Evolutionary conservation across 805 yeast species (phyloP).

Genomic region (Wickerhamiella domercqiae): DNA sequence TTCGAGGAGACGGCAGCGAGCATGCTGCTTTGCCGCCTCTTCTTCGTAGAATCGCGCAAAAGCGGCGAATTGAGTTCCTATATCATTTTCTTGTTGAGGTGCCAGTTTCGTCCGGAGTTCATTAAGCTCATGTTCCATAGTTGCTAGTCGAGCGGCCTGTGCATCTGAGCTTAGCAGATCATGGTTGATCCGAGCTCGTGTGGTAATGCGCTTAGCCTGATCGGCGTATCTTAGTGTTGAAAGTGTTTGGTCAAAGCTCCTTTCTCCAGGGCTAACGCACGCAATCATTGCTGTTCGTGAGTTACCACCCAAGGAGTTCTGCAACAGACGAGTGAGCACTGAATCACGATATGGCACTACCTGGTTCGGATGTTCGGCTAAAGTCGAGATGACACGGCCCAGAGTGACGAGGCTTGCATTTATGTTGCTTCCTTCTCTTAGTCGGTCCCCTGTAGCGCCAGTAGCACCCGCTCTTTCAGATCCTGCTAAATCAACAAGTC

Average conservation of each 20-base stretch:
- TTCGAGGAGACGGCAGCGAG: slow-evolving; percentile 15
- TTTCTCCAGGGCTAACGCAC: slow-evolving; percentile 49
- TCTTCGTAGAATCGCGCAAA: slow-evolving; percentile 22
- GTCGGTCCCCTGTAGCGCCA: slow-evolving; percentile 39
- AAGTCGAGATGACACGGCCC: slow-evolving; percentile 48
- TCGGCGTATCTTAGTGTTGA: slow-evolving; percentile 68
- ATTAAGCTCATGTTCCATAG: slow-evolving; percentile 28
- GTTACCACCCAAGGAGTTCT: slow-evolving; percentile 67
- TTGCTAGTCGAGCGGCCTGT: slow-evolving; percentile 25
- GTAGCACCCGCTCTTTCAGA: slow-evolving; percentile 56
- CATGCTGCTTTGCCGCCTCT: slow-evolving; percentile 18
- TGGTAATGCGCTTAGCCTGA: slow-evolving; percentile 53
- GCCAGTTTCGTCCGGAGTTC: slow-evolving; percentile 22
- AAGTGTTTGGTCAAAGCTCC: slow-evolving; percentile 61
- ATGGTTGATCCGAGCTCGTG: slow-evolving; percentile 41
- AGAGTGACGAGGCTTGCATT: slow-evolving; percentile 64
- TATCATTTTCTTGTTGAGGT: slow-evolving; percentile 11
- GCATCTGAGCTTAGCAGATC: slow-evolving; percentile 27
- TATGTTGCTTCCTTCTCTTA: slow-evolving; percentile 62
- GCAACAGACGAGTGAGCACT: slow-evolving; percentile 54
- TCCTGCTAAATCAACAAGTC: slow-evolving; percentile 71
- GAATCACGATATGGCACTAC: slow-evolving; percentile 57
- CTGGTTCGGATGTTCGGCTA: slow-evolving; percentile 26
- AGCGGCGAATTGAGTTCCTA: slow-evolving; percentile 14
- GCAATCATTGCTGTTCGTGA: slow-evolving; percentile 84